Evolutionary conservation across 441 rosid genomes (phyloP), one percentile per base, ranked within the genome.

Genomic region (Syzygium malaccense): DNA sequence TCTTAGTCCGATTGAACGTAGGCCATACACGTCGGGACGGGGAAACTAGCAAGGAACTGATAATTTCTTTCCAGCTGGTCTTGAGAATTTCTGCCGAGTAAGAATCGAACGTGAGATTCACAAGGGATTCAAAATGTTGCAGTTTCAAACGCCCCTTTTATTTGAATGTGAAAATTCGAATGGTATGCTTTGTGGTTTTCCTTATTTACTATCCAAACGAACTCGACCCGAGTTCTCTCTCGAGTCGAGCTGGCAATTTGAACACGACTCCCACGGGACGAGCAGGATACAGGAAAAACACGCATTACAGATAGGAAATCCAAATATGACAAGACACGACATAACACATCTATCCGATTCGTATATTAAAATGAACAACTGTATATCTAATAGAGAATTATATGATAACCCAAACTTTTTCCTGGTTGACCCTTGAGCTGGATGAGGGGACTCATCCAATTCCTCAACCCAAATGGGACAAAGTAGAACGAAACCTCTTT

Each of bases 271-370:
- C 51, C 83, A 23, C 0, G 17, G 9, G n/a, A 23, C 18, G 4
- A 71, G 9, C 49, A 71, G 0, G 14, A 71, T 20, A 37, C 2
- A 1, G 20, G 28, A 37, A 20, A 37, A 71, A 71, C 17, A 3
- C 4, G 4, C 49, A 20, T 37, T 20, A 12, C 1, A 1, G 0
- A 71, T 12, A 20, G 4, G 15, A 71, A 71, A 20, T 71, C 28
- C 28, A 71, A 37, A 4, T 37, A 41, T 15, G 51, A 75, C 18
- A 6, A 12, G 15, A 71, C 51, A 75, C 8, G n/a, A 23, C 1
- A 23, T 14, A 0, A 41, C 10, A 20, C 0, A 1, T 57, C 4
- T 25, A 25, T 57, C 5, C 26, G 2, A 4, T 57, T 4, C 6
- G 5, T 4, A 25, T 20, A 37, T 20, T 12, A 23, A 37, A 71